Conservation (phyloP, 78 protist genomes). For the Isochrysis galbana region DNA sequence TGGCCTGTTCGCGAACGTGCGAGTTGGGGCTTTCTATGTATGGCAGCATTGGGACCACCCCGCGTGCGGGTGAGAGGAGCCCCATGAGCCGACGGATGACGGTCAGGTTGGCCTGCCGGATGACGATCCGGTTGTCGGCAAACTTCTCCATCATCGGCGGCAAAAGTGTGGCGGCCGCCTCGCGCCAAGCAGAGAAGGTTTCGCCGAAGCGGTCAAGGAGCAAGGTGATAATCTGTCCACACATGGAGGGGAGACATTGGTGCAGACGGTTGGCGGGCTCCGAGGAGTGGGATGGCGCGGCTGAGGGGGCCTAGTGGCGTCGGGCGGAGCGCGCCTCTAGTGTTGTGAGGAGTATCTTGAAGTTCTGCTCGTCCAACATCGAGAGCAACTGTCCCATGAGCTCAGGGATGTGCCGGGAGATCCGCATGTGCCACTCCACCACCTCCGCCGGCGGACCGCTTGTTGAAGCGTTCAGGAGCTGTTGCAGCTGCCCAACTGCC, state of each 20-base stretch:
- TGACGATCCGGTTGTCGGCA: conserved; percentile 19
- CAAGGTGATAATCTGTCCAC: background rate
- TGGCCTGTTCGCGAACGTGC: background rate
- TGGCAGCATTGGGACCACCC: background rate
- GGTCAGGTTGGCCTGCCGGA: background rate
- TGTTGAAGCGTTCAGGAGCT: background rate
- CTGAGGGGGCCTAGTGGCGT: no score
- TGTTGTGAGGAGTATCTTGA: background rate
- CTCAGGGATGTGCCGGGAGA: background rate
- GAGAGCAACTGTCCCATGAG: background rate
- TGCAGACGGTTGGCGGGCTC: no score
- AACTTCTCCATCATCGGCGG: background rate
- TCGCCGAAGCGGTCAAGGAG: background rate
- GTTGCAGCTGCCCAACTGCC: background rate
- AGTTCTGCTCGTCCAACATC: background rate
- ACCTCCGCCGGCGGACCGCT: no score
- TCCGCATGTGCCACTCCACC: no score
- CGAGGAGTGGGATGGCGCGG: no score
- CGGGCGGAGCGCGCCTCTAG: background rate
- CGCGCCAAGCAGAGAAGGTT: background rate
- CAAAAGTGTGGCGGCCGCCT: background rate
- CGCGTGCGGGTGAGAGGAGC: background rate
- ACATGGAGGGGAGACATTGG: no score
- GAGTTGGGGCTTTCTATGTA: background rate
- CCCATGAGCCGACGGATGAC: background rate